A percentile compares a stretch with the other conserved stretches of the same genome.
These are phyloP conservation scores for Globisporangium recalcitrans DNA, from an alignment of 352 stramenopile genomes.

Conservation along the genomic window DNA sequence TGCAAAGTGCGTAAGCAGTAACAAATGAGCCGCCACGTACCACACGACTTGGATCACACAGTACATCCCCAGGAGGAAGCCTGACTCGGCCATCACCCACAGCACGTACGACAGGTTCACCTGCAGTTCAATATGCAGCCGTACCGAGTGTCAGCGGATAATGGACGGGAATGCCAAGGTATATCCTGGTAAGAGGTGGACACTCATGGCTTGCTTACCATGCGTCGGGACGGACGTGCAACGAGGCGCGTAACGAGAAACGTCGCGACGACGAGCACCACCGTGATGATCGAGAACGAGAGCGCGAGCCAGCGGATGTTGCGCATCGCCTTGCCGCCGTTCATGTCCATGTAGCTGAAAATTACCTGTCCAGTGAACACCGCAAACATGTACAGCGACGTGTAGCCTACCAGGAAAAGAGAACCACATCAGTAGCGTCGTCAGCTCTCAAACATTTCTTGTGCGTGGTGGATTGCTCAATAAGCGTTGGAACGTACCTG, in stretches of 20 bases:
- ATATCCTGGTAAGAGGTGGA: too few relatives aligned
- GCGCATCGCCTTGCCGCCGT: slow-evolving; percentile 48
- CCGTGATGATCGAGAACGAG: slow-evolving; percentile 33
- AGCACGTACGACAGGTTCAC: slow-evolving; percentile 77
- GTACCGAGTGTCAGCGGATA: background rate
- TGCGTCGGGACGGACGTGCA: slow-evolving; percentile 59
- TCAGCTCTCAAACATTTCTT: background rate
- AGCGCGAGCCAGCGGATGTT: slow-evolving; percentile 61
- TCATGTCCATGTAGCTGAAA: slow-evolving; percentile 62
- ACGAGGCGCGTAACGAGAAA: slow-evolving; percentile 55
- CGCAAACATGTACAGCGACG: slow-evolving; percentile 82
- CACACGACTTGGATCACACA: slow-evolving; percentile 53
- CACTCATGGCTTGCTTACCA: slow-evolving; percentile 33
- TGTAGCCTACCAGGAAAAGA: slow-evolving; percentile 67
- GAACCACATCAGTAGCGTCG: background rate
- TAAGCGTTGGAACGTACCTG: slow-evolving; percentile 34
- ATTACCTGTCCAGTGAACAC: slow-evolving; percentile 56
- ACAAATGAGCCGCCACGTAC: slow-evolving; percentile 22
- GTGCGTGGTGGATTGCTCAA: background rate
- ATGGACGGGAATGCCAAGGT: background rate
- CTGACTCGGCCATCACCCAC: slow-evolving; percentile 65
- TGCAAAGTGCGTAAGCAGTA: background rate
- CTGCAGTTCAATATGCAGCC: slow-evolving; percentile 34
- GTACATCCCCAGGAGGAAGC: slow-evolving; percentile 56
- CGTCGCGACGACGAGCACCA: slow-evolving; percentile 45